Evolutionary conservation across 306 rosid species (phyloP).

Genomic region (Ziziphus jujuba): DNA sequence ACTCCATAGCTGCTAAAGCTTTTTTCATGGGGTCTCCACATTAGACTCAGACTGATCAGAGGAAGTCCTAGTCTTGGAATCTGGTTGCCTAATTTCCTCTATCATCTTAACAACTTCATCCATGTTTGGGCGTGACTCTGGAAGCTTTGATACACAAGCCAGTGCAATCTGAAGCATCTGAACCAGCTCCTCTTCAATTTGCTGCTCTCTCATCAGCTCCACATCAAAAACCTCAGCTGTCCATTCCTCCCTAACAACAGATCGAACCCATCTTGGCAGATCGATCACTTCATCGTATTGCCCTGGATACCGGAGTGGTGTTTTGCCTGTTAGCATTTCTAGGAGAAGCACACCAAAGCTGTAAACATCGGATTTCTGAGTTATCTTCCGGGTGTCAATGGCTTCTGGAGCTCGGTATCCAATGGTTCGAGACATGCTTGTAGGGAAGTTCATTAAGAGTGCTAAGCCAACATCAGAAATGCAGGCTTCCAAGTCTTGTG

Average conservation of each 20-base stretch:
- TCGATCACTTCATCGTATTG: conserved; percentile 51
- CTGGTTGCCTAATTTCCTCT: conserved; percentile 60
- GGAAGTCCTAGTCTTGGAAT: conserved; percentile 47
- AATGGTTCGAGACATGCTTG: conserved; percentile 50
- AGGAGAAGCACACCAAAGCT: conserved; percentile 78
- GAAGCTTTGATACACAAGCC: conserved; percentile 55
- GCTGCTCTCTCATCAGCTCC: conserved; percentile 56
- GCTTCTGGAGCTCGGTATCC: conserved; percentile 81
- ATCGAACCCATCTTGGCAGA: conserved; percentile 82
- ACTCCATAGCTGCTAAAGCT: not conserved
- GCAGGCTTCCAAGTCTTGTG: conserved; percentile 55
- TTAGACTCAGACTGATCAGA: conserved; percentile 58
- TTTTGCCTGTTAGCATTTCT: conserved; percentile 75
- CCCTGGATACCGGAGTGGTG: conserved; percentile 56
- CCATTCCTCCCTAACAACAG: conserved; percentile 91
- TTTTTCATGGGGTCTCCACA: conserved; percentile 53
- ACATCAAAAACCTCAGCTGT: conserved; percentile 82
- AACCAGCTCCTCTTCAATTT: conserved; percentile 81
- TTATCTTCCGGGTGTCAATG: conserved; percentile 48
- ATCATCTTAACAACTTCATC: conserved; percentile 59
- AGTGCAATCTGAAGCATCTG: conserved; percentile 82
- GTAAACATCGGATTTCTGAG: conserved; percentile 71
- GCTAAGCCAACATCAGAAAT: conserved; percentile 63
- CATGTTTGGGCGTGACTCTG: conserved; percentile 69
- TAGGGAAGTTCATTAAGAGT: conserved; percentile 54